Base-by-base conservation (phyloP, 139 green algal species). In the Zygnema cylindricum region DNA sequence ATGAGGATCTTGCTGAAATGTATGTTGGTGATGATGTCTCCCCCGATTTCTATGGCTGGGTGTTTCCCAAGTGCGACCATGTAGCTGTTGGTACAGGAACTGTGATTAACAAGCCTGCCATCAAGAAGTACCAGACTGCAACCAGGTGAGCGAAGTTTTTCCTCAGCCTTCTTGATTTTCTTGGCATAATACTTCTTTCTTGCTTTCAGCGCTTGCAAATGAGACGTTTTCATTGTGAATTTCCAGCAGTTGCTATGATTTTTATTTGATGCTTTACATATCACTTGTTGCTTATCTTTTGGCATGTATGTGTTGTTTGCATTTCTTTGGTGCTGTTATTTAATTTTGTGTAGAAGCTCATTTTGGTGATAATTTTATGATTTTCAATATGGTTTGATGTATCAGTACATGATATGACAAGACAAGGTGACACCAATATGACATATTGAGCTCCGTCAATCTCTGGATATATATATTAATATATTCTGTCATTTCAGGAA, bases 31-130 rank as follows among this genome's bases (percentile, higher is more conserved):
- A 99, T 85, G 97, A 99, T 87, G 97, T 99, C 38, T 99, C 96
- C 30, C 97, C 97, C 32, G 97, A 99, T 94, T 99, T 99, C 93
- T 99, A 99, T 88, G 97, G 96, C 92, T 99, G 96, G 96, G 97
- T 99, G 92, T 99, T 99, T 93, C 97, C 97, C 88, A 99, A 99
- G 95, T 99, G 98, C 90, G 97, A 99, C 94, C 97, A 99, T 93
- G 97, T 99, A 43, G 97, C 97, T 42, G 97, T 99, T 0, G 97
- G 97, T 89, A 99, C 97, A 1, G 97, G 97, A 82, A 99, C 97
- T 2, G 97, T 99, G 0, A 95, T 99, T 88, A 99, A 99, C 96
- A 99, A 99, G 96, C 98, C 96, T 11, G 96, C 94, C 87, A 99
- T 99, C 93, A 99, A 99, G 97, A 94, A 98, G 93, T 99, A 99